These are phyloP conservation scores for Chlorella sorokiniana DNA, from an alignment of 139 green algal species.

Conservation along the genomic window DNA sequence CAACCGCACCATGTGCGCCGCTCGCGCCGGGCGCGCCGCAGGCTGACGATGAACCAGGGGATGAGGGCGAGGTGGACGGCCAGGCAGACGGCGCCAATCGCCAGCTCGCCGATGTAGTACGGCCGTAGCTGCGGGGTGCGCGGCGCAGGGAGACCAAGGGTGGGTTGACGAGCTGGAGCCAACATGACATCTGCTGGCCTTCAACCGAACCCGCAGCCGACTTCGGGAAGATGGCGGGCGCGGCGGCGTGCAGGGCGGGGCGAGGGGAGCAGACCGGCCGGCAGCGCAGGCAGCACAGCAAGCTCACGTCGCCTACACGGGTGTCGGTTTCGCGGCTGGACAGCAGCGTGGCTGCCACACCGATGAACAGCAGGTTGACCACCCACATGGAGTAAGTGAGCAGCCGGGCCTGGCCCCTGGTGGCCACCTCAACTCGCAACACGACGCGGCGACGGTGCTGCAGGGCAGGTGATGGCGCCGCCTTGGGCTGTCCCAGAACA, in stretches of 20 bases:
- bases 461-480: neutral
- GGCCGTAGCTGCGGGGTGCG: neutral
- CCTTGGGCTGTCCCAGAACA: no score
- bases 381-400: neutral
- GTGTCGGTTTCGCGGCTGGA: neutral
- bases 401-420: conserved; percentile 10
- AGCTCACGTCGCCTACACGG: neutral
- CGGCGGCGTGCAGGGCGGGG: no score
- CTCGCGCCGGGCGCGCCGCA: neutral
- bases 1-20: neutral
- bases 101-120: neutral
- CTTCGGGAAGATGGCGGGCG: no score
- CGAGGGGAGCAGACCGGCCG: no score
- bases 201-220: no score
- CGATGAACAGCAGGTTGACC: conserved; percentile 4
- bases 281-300: no score
- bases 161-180: no score
- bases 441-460: neutral
- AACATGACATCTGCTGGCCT: no score
- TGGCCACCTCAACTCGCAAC: conserved; percentile 8
- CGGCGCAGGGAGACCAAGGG: neutral
- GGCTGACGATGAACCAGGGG: neutral
- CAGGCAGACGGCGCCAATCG: conserved; percentile 3
- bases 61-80: neutral
- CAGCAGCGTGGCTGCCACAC: neutral